Percentiles rank a stretch among this genome's conserved stretches.
phyloP scores from a whole-genome alignment of 495 filamentous ascomycete species.

The Aspergillus campestris region DNA sequence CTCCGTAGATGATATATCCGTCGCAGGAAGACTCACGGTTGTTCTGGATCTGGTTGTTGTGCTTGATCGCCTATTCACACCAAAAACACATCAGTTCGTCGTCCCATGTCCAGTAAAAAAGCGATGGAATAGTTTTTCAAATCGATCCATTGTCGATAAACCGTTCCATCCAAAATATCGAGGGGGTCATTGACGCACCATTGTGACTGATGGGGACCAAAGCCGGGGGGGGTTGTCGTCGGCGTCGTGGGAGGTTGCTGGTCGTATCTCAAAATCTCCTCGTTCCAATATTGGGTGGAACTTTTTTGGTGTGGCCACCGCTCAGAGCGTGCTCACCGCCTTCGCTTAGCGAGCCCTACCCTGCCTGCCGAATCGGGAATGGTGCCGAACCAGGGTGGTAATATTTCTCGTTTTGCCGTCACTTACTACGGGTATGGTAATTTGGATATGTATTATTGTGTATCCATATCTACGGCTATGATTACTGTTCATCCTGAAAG shows the following conservation, averaged over 20 bases:
- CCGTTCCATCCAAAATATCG: not conserved
- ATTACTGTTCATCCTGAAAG: too few species aligned
- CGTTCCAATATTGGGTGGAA: constrained; percentile 26
- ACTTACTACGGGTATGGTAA: too few species aligned
- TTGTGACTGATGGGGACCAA: constrained; percentile 59
- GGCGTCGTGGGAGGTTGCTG: constrained; percentile 42
- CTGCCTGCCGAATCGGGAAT: constrained; percentile 14
- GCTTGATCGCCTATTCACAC: constrained; percentile 79
- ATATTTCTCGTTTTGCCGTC: not conserved
- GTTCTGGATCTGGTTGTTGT: constrained; percentile 98
- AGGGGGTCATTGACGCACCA: constrained; percentile 40
- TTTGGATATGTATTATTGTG: too few species aligned
- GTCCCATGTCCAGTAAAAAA: not conserved
- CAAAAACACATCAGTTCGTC: constrained; percentile 22
- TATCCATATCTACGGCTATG: too few species aligned
- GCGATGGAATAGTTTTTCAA: not conserved
- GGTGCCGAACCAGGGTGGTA: not conserved
- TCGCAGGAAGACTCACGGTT: constrained; percentile 62
- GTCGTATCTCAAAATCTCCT: constrained; percentile 37
- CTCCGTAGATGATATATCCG: constrained; percentile 1
- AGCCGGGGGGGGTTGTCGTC: constrained; percentile 39
- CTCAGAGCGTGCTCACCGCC: constrained; percentile 23
- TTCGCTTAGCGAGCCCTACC: constrained; percentile 47
- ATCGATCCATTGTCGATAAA: constrained; percentile 5
- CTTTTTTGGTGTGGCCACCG: constrained; percentile 41